A percentile compares a stretch with the other conserved stretches of the same genome.
Conservation (phyloP, 192 early-diverging fungal species). For the Paraglomus occultum region DNA sequence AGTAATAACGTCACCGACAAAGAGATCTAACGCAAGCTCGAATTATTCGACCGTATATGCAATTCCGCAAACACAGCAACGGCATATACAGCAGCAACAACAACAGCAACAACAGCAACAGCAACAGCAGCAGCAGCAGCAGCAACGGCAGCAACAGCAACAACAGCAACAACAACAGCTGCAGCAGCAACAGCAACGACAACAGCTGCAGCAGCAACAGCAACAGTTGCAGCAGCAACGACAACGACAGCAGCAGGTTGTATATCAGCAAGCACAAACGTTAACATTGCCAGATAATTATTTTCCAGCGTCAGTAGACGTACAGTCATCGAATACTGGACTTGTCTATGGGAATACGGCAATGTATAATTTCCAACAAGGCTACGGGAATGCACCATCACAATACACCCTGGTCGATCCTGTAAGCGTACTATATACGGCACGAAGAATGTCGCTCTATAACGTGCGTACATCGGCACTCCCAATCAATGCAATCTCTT, state of each 20-base stretch:
- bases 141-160: neutral
- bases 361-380: too few species aligned
- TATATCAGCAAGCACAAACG: too few species aligned
- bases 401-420: too few species aligned
- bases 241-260: neutral
- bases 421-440: too few species aligned
- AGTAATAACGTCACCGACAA: slow-evolving; percentile 18
- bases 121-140: neutral
- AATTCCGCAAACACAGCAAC: neutral
- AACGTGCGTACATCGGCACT: too few species aligned
- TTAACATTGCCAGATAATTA: too few species aligned
- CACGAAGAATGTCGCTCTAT: too few species aligned
- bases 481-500: too few species aligned
- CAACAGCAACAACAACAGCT: neutral
- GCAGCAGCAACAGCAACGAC: neutral
- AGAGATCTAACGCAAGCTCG: neutral
- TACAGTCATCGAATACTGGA: too few species aligned
- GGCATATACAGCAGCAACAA: neutral
- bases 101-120: neutral
- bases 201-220: neutral
- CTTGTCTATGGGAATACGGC: too few species aligned
- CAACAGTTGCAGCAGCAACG: neutral
- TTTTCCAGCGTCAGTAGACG: too few species aligned
- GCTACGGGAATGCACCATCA: too few species aligned
- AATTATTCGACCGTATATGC: neutral